Conservation (phyloP, 805 yeast genomes). For the Kazachstania africana region DNA sequence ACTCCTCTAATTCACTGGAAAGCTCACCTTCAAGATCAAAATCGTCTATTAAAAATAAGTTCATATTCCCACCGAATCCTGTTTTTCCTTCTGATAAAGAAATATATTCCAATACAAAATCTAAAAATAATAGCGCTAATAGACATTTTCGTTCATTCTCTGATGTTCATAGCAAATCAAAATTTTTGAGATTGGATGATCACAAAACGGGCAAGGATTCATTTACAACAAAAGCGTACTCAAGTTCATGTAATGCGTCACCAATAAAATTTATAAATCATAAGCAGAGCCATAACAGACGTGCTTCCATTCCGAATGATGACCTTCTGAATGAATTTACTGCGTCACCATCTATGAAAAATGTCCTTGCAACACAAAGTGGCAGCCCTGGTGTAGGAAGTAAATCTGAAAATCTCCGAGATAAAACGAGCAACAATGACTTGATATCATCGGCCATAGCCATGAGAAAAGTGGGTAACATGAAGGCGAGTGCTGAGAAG, state of each 20-base stretch:
- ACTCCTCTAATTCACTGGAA: too few relatives aligned
- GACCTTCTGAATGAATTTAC: too few relatives aligned
- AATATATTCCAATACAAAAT: not conserved
- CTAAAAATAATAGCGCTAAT: not conserved
- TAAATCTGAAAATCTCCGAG: not conserved
- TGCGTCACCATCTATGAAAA: too few relatives aligned
- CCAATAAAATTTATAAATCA: too few relatives aligned
- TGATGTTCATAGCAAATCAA: slow-evolving; percentile 1
- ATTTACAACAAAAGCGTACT: too few relatives aligned
- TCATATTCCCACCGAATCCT: slow-evolving; percentile 14
- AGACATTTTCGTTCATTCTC: slow-evolving; percentile 4
- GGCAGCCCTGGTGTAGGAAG: not conserved
- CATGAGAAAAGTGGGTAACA: slow-evolving; percentile 45
- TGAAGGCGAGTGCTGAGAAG: slow-evolving; percentile 59
- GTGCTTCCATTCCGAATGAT: too few relatives aligned
- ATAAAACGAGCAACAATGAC: not conserved
- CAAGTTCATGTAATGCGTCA: too few relatives aligned
- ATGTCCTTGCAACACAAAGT: too few relatives aligned
- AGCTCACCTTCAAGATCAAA: slow-evolving; percentile 2
- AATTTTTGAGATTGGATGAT: too few relatives aligned
- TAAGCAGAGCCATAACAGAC: too few relatives aligned
- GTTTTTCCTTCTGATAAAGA: slow-evolving; percentile 6
- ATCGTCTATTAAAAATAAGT: not conserved
- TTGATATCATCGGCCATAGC: slow-evolving; percentile 29
- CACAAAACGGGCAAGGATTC: too few relatives aligned